Base-by-base conservation (phyloP, 352 stramenopile species). In the Globisporangium ultimum region DNA sequence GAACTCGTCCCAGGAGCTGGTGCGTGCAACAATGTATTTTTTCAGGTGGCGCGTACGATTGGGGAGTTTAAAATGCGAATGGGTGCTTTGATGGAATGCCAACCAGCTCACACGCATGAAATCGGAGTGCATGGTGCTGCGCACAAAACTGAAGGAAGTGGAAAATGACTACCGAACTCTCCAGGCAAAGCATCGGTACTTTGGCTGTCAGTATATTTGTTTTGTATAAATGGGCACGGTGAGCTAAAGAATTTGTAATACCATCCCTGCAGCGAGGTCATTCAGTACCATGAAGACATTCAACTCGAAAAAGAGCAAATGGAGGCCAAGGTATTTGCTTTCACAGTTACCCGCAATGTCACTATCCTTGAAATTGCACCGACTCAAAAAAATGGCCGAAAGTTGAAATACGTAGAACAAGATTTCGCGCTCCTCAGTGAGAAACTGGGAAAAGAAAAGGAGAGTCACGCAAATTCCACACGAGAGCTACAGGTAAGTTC, bases 321-420 rank as follows among this genome's bases (percentile, higher is more conserved):
- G 42, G 72, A 84, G 53, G 62, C 71, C 46, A 91, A 90, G 71
- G 82, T 88, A 14, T 36, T 36, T 42, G 36, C 17, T 11, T 53
- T 48, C 28, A 46, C 18, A 47, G 20, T 42, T 10, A 13, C 28
- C 46, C 10, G 42, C 28, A 12, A 41, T n/a, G 15, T 48, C 17
- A 32, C 43, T 15, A 9, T 32, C 15, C 17, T 13, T 62, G 15
- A 3, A 18, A 43, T 10, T 42, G 10, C 9, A 41, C 18, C 40
- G 32, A 28, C 36, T 36, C 28, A 36, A 36, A 36, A 36, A 36
- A 36, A 36, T 36, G 28, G 28, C 28, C 2, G 8, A 36, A 36
- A 89, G 81, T 63, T 93, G 20, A 85, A 88, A 50, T 93, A 84
- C 47, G 66, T 85, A 2, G 84, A 93, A 54, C 79, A 85, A 41